Evolutionary conservation across 2,329 filamentous ascomycete genomes (phyloP), one percentile per base, ranked within the genome.

Genomic region (Elsinoe necatrix): DNA sequence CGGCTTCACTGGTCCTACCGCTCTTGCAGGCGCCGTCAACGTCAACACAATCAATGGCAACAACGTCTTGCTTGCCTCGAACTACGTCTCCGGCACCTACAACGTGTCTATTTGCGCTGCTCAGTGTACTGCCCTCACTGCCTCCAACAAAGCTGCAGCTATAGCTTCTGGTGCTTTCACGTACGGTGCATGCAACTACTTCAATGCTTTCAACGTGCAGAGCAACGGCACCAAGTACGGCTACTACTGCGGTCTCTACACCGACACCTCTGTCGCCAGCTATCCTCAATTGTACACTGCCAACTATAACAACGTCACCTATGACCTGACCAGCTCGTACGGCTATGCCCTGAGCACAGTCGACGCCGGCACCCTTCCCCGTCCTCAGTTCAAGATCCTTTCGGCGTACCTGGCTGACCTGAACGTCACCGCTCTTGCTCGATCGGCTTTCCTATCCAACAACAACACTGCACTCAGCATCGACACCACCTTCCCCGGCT

Each of bases 171-270:
- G 25, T 8, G 18, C 41, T 11, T 55, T 35, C 29, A 48, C 45
- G n/a, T 14, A 35, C 20, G 39, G 11, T 1, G 42, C 58, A n/a
- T 60, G 59, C 59, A 58, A 57, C 41, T 60, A 48, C 65, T 69
- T 72, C 60, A 69, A 68, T 23, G 62, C 66, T 0, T 72, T 68
- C 56, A 59, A 71, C 47, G 54, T 69, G 9, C 61, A 64, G 41
- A 64, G 63, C 60, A 69, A 72, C 55, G 66, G 67, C 8, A 43
- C 57, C 18, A 61, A 66, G 1, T 57, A 67, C 29, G 66, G 69
- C 12, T 67, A 68, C 29, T 67, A 68, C 47, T 73, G 70, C 57
- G 61, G 66, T 27, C 54, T 73, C 34, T 73, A 70, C 61, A 20
- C 55, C 14, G 29, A 31, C 20, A n/a, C 11, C 29, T 14, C 29